These are phyloP conservation scores for Termitomyces sp. DNA, from an alignment of 768 basidiomycete genomes.

Conservation along the genomic window DNA sequence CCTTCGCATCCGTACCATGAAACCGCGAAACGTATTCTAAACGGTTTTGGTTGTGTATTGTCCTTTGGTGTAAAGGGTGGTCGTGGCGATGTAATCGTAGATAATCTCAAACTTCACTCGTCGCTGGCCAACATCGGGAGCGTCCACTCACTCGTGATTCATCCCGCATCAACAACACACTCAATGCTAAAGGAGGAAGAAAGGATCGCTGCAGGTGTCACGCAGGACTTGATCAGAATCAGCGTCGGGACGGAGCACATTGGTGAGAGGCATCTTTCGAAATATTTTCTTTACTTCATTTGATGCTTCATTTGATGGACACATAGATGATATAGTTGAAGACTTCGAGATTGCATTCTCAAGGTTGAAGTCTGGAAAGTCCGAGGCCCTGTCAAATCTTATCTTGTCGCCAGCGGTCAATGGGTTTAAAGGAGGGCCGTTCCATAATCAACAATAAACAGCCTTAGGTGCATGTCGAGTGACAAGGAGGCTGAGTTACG, in stretches of 20 bases:
- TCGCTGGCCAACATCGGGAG: constrained; percentile 29
- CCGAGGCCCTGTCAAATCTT: not conserved
- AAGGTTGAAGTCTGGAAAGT: not conserved
- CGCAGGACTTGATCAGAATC: constrained; percentile 54
- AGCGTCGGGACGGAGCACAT: constrained; percentile 16
- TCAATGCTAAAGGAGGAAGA: constrained; percentile 46
- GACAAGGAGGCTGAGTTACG: no score
- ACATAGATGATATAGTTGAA: constrained; percentile 9
- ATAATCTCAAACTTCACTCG: constrained; percentile 31
- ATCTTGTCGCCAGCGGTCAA: no score
- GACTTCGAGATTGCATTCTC: constrained; percentile 12
- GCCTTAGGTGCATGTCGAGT: no score
- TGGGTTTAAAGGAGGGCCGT: no score
- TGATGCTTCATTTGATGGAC: not conserved
- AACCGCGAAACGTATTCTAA: constrained; percentile 39
- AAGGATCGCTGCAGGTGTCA: constrained; percentile 43
- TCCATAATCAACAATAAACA: no score
- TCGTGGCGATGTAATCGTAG: constrained; percentile 25
- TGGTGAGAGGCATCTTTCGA: not conserved
- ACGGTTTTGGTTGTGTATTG: constrained; percentile 52
- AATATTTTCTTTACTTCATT: not conserved
- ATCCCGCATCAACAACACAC: constrained; percentile 57
- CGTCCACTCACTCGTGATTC: constrained; percentile 41
- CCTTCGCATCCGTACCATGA: constrained; percentile 44
- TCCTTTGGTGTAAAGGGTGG: constrained; percentile 58